Base-by-base conservation (phyloP, 768 basidiomycete species). In the Termitomyces heimii region DNA sequence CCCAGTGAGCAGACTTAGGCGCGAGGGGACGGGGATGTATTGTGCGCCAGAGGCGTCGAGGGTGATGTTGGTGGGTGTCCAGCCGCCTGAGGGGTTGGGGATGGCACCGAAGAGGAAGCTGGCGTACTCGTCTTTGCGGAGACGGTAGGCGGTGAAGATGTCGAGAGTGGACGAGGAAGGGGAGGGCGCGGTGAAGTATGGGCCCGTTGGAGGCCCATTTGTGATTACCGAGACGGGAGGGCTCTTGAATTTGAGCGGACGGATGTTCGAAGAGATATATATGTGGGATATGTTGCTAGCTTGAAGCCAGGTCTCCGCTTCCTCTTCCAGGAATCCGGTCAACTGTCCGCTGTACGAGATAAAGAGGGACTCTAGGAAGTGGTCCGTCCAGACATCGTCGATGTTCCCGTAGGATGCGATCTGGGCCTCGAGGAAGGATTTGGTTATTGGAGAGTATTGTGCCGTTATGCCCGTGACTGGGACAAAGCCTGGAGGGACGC, bases 11-110 rank as follows among this genome's bases (percentile, higher is more conserved):
- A 70, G 70, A 54, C 75, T 73, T 2, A 82, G 61, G 3, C 80
- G 75, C 0, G 81, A 81, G 0, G 82, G 81, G 3, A 82, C 75
- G 16, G 77, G 78, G 37, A 84, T 76, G 57, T 74, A 64, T 55
- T 72, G 71, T 1, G 61, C 59, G 14, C 58, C 58, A 2, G 65
- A 60, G 20, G 18, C n/a, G 29, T 59, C 58, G 49, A 65, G 62
- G 6, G 69, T 70, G 43, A 73, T 66, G 53, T 73, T 71, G 14
- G 71, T 74, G 14, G 56, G 52, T 8, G 64, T 61, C 69, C 70
- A 75, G 40, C 72, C 72, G 0, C 71, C 74, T 1, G 63, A 61
- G 13, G 59, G 49, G 46, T 74, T 65, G 6, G 78, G 73, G 14
- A 80, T 66, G 16, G 71, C 69, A 18, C 78, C 77, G 55, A 76